phyloP scores from a whole-genome alignment of 2,329 filamentous ascomycete genomes.

The Lomentospora prolificans region DNA sequence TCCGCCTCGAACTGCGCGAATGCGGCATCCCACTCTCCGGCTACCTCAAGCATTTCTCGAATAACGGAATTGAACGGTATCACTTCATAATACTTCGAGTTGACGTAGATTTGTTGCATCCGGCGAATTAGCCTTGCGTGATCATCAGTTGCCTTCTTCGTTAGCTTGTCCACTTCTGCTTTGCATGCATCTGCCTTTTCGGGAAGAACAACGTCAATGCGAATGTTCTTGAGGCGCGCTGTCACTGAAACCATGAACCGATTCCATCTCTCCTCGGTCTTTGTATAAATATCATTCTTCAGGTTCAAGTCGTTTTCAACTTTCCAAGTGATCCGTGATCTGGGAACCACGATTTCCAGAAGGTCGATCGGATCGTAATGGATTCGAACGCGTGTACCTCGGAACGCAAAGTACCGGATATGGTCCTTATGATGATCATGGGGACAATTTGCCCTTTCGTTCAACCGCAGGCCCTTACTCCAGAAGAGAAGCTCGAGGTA shows the following conservation, averaged over 20 bases:
- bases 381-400: constrained; percentile 75
- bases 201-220: constrained; percentile 79
- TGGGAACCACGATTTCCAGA: constrained; percentile 87
- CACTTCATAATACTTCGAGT: constrained; percentile 92
- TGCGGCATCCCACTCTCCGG: constrained; percentile 82
- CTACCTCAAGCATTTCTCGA: constrained; percentile 84
- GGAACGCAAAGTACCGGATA: constrained; percentile 82
- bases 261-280: constrained; percentile 71
- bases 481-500: constrained; percentile 97
- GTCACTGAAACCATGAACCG: constrained; percentile 85
- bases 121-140: constrained; percentile 63
- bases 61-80: constrained; percentile 86
- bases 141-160: constrained; percentile 74
- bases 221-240: constrained; percentile 74
- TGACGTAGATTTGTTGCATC: constrained; percentile 83
- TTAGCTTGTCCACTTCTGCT: constrained; percentile 68
- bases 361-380: constrained; percentile 91
- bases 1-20: constrained; percentile 88
- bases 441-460: constrained; percentile 61
- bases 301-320: constrained; percentile 87
- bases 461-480: constrained; percentile 72
- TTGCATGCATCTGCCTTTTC: constrained; percentile 79
- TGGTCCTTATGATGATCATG: constrained; percentile 92
- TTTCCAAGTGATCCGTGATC: constrained; percentile 90
- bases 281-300: constrained; percentile 83